phyloP scores from a whole-genome alignment of 495 filamentous ascomycete genomes.

The Lophium mytilinum region DNA sequence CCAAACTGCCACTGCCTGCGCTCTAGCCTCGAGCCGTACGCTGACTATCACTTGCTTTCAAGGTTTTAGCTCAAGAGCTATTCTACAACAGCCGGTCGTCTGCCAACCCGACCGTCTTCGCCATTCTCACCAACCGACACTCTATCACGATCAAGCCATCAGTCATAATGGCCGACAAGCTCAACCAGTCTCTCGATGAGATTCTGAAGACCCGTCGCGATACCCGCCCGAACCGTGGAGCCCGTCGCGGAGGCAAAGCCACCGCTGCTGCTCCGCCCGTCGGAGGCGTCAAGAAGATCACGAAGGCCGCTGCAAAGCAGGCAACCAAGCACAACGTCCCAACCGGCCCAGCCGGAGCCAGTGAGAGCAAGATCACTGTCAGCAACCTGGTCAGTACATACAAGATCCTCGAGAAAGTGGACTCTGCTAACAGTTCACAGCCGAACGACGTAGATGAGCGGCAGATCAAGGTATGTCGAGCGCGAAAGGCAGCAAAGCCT shows the following conservation, averaged over 20 bases:
- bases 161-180: constrained; percentile 75
- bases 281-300: constrained; percentile 80
- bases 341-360: constrained; percentile 48
- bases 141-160: background rate
- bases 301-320: constrained; percentile 51
- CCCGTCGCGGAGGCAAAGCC: constrained; percentile 23
- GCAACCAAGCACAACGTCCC: constrained; percentile 53
- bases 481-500: constrained; percentile 44
- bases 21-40: background rate
- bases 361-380: constrained; percentile 93
- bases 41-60: background rate
- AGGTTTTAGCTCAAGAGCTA: background rate
- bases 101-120: constrained; percentile 5
- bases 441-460: constrained; percentile 88
- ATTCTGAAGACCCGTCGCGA: constrained; percentile 71
- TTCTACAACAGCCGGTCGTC: background rate
- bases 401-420: background rate
- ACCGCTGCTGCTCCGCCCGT: constrained; percentile 52
- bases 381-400: constrained; percentile 76
- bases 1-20: background rate
- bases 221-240: constrained; percentile 42
- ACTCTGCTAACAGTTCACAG: constrained; percentile 51
- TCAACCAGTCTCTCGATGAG: constrained; percentile 92
- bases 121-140: constrained; percentile 10
- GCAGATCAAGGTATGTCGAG: constrained; percentile 99